Base-by-base conservation (phyloP, 306 rosid genomes). In the Dicorynia guianensis region DNA sequence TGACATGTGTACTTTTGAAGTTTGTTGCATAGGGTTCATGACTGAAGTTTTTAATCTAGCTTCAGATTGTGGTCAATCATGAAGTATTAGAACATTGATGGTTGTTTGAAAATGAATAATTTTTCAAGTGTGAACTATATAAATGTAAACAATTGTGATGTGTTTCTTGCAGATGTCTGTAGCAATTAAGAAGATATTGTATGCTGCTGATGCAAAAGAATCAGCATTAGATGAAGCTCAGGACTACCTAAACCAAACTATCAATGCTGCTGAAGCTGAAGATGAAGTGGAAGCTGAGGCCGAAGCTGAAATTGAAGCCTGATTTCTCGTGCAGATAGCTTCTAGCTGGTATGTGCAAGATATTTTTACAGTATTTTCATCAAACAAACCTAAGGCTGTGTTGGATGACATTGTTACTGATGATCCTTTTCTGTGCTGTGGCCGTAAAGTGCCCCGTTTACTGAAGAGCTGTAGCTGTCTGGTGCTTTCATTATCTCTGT, bases 211-310 rank as follows among this genome's bases (percentile, higher is more conserved):
- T 73, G 93, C 92, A 17, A 87, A 87, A 69, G 97, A 88, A 82
- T 96, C 97, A 0, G 93, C 99, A 50, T 83, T 96, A 35, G 86
- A 91, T 25, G 91, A 90, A 80, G 99, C 99, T 30, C 97, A 90
- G 83, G 97, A 88, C 4, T 92, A 82, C 83, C 87, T 96, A 35
- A 20, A 65, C 79, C 71, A 85, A 46, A 66, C 76, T 4, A 8
- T 79, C 55, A 56, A 79, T 35, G 74, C 5, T 30, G 65, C 1
- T 9, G 87, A 86, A 65, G 78, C 39, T n/a, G 87, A 70, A 57
- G 65, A 1, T 9, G 87, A 86, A 65, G 78, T 35, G 12, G 87
- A 70, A 57, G 62, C 20, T 39, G 89, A 77, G 67, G 5, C 17
- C 4, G 81, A 81, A 62, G 73, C 34, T 33, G 82, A 81, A 80